These are phyloP conservation scores for Epichloe elymi DNA, from an alignment of 2,329 filamentous ascomycete species.

Conservation along the genomic window DNA sequence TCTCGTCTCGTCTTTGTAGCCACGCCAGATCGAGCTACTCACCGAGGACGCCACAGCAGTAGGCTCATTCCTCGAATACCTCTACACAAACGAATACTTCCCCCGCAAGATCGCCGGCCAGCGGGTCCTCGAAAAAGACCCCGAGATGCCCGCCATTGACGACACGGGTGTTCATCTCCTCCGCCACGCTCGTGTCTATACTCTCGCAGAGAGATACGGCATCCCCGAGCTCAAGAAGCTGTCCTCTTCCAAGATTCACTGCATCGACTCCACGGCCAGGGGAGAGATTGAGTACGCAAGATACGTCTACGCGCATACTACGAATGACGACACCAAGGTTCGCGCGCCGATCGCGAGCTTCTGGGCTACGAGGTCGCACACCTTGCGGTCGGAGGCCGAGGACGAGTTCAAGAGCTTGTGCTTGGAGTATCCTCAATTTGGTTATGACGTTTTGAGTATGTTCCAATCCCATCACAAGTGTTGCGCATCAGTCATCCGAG, in stretches of 20 bases:
- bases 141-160: constrained; percentile 52
- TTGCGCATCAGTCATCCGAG: neutral
- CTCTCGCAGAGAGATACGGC: constrained; percentile 67
- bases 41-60: constrained; percentile 23
- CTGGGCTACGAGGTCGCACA: constrained; percentile 73
- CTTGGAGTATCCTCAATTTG: constrained; percentile 81
- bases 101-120: constrained; percentile 51
- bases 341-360: constrained; percentile 78
- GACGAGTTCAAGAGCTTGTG: constrained; percentile 74
- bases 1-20: constrained; percentile 17
- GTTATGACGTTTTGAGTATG: constrained; percentile 79
- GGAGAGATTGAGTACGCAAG: constrained; percentile 87
- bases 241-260: constrained; percentile 82
- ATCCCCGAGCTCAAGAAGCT: constrained; percentile 57
- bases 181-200: constrained; percentile 82
- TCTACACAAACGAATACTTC: constrained; percentile 47
- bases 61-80: constrained; percentile 27
- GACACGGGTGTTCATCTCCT: constrained; percentile 72
- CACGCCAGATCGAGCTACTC: constrained; percentile 53
- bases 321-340: constrained; percentile 55
- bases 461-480: constrained; percentile 7
- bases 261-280: constrained; percentile 73
- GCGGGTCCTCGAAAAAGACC: constrained; percentile 56
- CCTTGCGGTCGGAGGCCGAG: constrained; percentile 74
- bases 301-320: constrained; percentile 74